A percentile compares a stretch with the other conserved stretches of the same genome.
Evolutionary conservation across 140 eudicot species (phyloP).

Genomic region (Erigeron philadelphicus): DNA sequence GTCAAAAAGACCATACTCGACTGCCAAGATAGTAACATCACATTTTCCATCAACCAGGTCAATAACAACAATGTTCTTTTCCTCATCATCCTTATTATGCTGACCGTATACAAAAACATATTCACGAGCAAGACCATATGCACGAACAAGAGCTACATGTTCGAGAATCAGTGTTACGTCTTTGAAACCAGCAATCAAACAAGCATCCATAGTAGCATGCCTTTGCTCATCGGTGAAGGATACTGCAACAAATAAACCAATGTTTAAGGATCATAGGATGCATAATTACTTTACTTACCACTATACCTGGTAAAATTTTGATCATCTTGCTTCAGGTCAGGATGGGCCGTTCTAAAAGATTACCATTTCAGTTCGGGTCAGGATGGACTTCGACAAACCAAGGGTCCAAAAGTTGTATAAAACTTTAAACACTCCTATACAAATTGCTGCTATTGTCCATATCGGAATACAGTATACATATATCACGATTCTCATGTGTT

Average conservation of each 20-base stretch:
- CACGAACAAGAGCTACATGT: slow-evolving; percentile 68
- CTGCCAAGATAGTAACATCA: slow-evolving; percentile 66
- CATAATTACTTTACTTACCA: neutral
- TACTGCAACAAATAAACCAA: slow-evolving; percentile 32
- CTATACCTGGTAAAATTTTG: no score
- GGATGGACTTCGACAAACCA: no score
- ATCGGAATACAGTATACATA: no score
- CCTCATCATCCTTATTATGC: slow-evolving; percentile 56
- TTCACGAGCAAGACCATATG: slow-evolving; percentile 40
- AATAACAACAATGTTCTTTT: slow-evolving; percentile 65
- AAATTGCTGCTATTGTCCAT: no score
- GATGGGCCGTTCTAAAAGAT: no score
- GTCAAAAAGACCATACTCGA: slow-evolving; percentile 70
- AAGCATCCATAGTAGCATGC: slow-evolving; percentile 80
- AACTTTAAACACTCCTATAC: no score
- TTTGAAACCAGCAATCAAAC: slow-evolving; percentile 68
- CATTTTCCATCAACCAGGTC: slow-evolving; percentile 83
- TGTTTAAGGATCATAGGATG: neutral
- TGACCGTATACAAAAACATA: slow-evolving; percentile 59
- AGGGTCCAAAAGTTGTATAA: no score
- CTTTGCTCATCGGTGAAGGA: slow-evolving; percentile 77
- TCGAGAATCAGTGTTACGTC: slow-evolving; percentile 67
- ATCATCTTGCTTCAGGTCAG: no score
- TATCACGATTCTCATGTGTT: no score
- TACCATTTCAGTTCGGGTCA: no score